phyloP scores from a whole-genome alignment of 129 eudicot species.

The Artemisia annua region DNA sequence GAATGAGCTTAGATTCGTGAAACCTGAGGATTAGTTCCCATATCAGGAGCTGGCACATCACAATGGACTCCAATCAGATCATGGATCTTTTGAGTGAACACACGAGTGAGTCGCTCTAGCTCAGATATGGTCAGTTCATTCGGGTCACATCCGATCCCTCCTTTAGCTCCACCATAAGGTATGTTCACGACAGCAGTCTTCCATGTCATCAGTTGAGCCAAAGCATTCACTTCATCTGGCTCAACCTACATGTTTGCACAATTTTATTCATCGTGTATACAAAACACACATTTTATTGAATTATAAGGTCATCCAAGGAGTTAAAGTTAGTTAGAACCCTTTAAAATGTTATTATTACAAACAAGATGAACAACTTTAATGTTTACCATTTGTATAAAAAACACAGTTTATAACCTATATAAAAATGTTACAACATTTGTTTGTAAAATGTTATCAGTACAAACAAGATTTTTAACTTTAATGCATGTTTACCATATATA shows the following conservation, averaged over 20 bases:
- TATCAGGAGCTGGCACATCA: conserved; percentile 97
- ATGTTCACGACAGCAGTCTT: conserved; percentile 93
- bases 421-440: too few species aligned
- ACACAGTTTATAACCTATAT: too few species aligned
- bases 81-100: conserved; percentile 89
- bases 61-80: conserved; percentile 91
- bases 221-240: conserved; percentile 98
- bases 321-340: too few species aligned
- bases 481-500: too few species aligned
- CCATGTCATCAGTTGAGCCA: conserved; percentile 99
- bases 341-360: too few species aligned
- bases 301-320: too few species aligned
- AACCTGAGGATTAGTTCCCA: conserved; percentile 97
- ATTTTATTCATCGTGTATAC: neutral
- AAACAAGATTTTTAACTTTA: too few species aligned
- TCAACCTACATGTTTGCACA: conserved; percentile 60
- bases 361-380: too few species aligned
- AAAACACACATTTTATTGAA: neutral
- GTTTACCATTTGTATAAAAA: too few species aligned
- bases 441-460: too few species aligned
- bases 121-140: conserved; percentile 64
- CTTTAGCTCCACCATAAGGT: conserved; percentile 98
- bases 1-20: conserved; percentile 1
- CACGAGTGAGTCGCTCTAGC: conserved; percentile 84
- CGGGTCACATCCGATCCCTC: conserved; percentile 94